Base-by-base conservation (phyloP, 257 asterid species). In the Nicotiana noctiflora region DNA sequence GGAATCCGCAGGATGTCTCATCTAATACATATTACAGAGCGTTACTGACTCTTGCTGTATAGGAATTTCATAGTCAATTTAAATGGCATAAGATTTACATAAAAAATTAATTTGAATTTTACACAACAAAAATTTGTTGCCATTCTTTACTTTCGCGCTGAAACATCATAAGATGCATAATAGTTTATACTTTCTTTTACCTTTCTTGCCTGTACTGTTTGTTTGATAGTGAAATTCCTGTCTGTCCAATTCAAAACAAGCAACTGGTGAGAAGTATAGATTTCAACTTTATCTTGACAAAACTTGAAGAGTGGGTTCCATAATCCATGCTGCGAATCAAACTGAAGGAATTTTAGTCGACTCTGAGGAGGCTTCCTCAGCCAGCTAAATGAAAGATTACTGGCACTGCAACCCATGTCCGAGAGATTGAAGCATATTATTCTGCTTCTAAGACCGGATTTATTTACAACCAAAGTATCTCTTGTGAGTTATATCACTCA, bases 221-320 rank as follows among this genome's bases (percentile, higher is more conserved):
- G 44, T 68, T 83, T 13, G 66, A 83, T 4, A 79, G 61, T 32
- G 59, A 52, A 51, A 72, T 37, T 19, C 37, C 64, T 5, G 53
- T 61, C 49, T 79, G 77, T n/a, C 83, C 67, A 44, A 62, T 34
- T 49, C 83, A 66, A 51, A 72, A 52, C 76, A 83, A 57, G 52
- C 65, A 59, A 21, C 80, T 79, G 21, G 79, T 32, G 59, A 34
- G 44, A 27, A 27, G 29, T 6, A 2, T 7, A 9, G 46, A 40
- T 40, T 40, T 40, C 8, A 40, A 40, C 46, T 40, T 40, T 40
- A 40, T 11, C 10, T 40, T 40, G 46, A 40, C 46, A 40, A 37
- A 40, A 27, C 11, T 40, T 40, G 46, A 40, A 40, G 10, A 40
- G 46, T 40, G 46, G 46, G 46, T 40, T 40, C 46, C 46, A 40